phyloP scores from a whole-genome alignment of 768 basidiomycete species.

The Naematelia encephala region DNA sequence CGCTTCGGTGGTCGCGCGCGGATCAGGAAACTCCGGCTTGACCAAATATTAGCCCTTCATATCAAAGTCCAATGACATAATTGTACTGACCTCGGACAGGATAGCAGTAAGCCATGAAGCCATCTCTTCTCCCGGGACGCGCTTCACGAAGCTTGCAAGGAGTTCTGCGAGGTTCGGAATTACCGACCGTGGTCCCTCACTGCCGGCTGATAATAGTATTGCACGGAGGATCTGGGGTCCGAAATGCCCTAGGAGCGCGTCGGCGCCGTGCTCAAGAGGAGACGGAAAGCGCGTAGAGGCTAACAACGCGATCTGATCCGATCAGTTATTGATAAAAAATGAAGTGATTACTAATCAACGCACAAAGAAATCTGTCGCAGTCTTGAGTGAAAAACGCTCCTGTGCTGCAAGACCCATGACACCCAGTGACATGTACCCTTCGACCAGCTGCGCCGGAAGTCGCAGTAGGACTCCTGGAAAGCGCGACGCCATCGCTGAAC shows the following conservation, averaged over 20 bases:
- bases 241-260: constrained; percentile 56
- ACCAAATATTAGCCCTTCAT: neutral
- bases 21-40: constrained; percentile 72
- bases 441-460: constrained; percentile 62
- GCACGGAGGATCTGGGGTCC: constrained; percentile 61
- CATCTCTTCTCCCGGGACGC: constrained; percentile 57
- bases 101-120: constrained; percentile 71
- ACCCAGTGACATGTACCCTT: constrained; percentile 68
- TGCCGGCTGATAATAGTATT: constrained; percentile 74
- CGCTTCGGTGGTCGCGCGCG: constrained; percentile 67
- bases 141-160: constrained; percentile 63
- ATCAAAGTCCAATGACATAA: neutral
- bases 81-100: constrained; percentile 53
- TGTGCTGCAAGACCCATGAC: constrained; percentile 66
- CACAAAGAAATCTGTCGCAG: constrained; percentile 78
- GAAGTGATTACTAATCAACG: constrained; percentile 38
- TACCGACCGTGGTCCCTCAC: constrained; percentile 75
- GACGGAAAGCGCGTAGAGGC: constrained; percentile 58
- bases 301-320: constrained; percentile 65
- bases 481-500: constrained; percentile 60
- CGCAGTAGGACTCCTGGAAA: constrained; percentile 43
- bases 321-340: constrained; percentile 48
- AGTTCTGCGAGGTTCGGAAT: constrained; percentile 81
- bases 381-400: constrained; percentile 79
- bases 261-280: constrained; percentile 53